Conservation (phyloP, 2,329 filamentous ascomycete species). For the Aspergillus sp. region DNA sequence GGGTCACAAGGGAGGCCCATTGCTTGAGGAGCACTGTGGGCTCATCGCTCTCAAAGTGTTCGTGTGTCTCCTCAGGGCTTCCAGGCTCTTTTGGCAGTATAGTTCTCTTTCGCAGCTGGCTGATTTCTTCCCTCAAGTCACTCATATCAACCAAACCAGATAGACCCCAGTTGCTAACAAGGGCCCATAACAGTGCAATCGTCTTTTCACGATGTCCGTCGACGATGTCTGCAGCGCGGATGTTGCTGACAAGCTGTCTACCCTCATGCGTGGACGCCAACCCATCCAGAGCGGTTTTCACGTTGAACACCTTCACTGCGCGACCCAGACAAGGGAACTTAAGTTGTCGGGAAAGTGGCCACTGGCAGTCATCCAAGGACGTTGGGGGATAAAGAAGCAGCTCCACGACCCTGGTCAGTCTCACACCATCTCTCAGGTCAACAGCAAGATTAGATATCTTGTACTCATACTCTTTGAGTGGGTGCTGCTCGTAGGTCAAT, state of each 20-base stretch:
- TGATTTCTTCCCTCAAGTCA: constrained; percentile 54
- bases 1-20: constrained; percentile 57
- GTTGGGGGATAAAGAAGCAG: constrained; percentile 50
- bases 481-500: constrained; percentile 55
- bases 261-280: constrained; percentile 47
- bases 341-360: constrained; percentile 57
- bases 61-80: constrained; percentile 11
- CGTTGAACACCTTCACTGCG: constrained; percentile 60
- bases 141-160: constrained; percentile 55
- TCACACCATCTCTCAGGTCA: constrained; percentile 62
- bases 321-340: constrained; percentile 58
- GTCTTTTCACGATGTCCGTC: constrained; percentile 66
- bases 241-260: constrained; percentile 40
- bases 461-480: constrained; percentile 60
- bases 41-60: constrained; percentile 16
- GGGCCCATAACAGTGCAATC: constrained; percentile 59
- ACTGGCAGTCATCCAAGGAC: constrained; percentile 22
- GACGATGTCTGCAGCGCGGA: constrained; percentile 60
- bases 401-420: constrained; percentile 61
- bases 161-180: constrained; percentile 59
- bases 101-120: constrained; percentile 39
- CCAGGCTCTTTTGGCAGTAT: constrained; percentile 14
- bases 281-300: constrained; percentile 57
- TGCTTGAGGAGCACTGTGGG: constrained; percentile 49
- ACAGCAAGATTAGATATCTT: constrained; percentile 60